These are phyloP conservation scores for Zygnema cylindricum DNA, from an alignment of 139 green algal genomes.

Conservation along the genomic window DNA sequence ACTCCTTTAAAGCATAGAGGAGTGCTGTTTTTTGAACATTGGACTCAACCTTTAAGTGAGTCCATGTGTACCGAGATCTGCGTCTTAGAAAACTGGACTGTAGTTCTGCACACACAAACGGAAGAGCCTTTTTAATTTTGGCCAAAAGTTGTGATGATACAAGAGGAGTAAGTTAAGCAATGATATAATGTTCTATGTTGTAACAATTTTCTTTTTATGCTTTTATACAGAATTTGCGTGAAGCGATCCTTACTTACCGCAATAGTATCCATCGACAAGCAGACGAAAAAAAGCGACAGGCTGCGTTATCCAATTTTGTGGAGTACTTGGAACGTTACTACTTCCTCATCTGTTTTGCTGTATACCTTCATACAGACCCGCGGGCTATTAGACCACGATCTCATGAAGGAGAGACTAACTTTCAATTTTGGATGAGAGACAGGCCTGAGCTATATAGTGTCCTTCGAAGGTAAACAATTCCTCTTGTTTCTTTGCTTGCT, in stretches of 20 bases:
- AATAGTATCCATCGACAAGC: constrained; percentile 77
- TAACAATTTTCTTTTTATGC: too few species aligned
- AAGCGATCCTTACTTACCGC: constrained; percentile 85
- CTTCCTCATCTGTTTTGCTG: constrained; percentile 83
- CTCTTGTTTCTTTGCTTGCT: too few species aligned
- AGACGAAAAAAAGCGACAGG: constrained; percentile 79
- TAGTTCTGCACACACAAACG: not conserved
- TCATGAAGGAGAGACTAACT: constrained; percentile 58
- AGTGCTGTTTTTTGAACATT: too few species aligned
- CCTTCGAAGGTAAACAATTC: constrained; percentile 35
- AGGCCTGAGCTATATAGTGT: constrained; percentile 80
- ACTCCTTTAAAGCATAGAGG: too few species aligned
- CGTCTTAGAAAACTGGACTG: too few species aligned
- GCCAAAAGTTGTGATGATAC: not conserved
- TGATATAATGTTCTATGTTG: too few species aligned
- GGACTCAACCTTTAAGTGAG: too few species aligned
- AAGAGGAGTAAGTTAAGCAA: not conserved
- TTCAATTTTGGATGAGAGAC: constrained; percentile 75
- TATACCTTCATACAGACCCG: constrained; percentile 73
- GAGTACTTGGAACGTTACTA: constrained; percentile 85
- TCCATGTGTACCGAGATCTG: too few species aligned
- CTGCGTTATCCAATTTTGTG: constrained; percentile 67
- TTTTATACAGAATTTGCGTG: constrained; percentile 88
- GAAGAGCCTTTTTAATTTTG: not conserved
- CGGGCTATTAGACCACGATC: not conserved